These are phyloP conservation scores for Mycosarcoma mackinlayi DNA, from an alignment of 1,284 basidiomycete species.

Conservation along the genomic window DNA sequence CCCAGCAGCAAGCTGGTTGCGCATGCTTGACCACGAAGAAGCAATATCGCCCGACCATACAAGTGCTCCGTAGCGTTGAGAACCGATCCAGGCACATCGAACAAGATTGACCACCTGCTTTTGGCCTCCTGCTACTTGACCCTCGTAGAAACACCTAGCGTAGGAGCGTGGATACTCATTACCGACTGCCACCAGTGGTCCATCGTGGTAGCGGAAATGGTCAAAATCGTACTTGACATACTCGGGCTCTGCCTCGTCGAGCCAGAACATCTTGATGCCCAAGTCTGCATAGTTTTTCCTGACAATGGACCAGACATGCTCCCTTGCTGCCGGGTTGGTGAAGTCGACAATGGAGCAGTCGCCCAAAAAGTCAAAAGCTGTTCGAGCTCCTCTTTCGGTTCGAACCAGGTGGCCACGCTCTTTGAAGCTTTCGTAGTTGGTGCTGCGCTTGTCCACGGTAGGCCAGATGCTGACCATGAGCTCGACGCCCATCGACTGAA, in stretches of 20 bases:
- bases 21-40: conserved; percentile 26
- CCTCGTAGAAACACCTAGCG: conserved; percentile 28
- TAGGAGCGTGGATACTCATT: conserved; percentile 34
- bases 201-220: conserved; percentile 26
- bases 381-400: conserved; percentile 21
- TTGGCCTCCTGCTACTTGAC: conserved; percentile 20
- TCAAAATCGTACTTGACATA: conserved; percentile 29
- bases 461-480: conserved; percentile 44
- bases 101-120: conserved; percentile 19
- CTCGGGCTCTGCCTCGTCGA: conserved; percentile 40
- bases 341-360: conserved; percentile 28
- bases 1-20: conserved; percentile 24
- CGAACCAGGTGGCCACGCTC: conserved; percentile 23
- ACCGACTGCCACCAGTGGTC: conserved; percentile 23
- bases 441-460: conserved; percentile 25
- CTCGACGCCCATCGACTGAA: conserved; percentile 13
- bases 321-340: conserved; percentile 16
- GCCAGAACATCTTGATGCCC: conserved; percentile 34
- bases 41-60: conserved; percentile 38
- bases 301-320: conserved; percentile 21
- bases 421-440: conserved; percentile 20
- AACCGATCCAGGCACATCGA: conserved; percentile 33
- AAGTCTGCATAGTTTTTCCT: conserved; percentile 23
- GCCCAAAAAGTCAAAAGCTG: conserved; percentile 20
- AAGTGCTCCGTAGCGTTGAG: conserved; percentile 27